A percentile compares a stretch with the other conserved stretches of the same genome.
These are phyloP conservation scores for Coemansia sp. DNA, from an alignment of 192 early-diverging fungal species.

Conservation along the genomic window DNA sequence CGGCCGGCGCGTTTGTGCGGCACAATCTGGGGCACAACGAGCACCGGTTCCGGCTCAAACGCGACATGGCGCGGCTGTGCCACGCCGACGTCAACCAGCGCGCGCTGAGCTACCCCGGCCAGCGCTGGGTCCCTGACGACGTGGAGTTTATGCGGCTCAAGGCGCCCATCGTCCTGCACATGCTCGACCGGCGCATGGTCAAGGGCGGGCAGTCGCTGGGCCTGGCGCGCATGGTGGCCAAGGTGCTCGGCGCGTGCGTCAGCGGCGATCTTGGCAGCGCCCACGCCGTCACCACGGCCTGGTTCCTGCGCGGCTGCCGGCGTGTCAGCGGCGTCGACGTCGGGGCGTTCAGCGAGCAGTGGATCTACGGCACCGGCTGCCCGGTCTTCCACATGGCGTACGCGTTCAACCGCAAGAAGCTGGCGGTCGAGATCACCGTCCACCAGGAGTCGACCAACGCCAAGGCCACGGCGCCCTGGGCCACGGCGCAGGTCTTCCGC, in stretches of 20 bases:
- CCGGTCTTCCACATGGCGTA: conserved; percentile 85
- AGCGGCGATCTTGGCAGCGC: conserved; percentile 64
- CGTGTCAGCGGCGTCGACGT: conserved; percentile 86
- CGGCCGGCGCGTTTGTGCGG: conserved; percentile 74
- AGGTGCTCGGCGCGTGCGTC: conserved; percentile 77
- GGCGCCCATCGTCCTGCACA: conserved; percentile 85
- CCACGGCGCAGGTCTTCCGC: conserved; percentile 47
- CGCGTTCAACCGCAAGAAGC: conserved; percentile 94
- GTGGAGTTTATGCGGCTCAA: conserved; percentile 84
- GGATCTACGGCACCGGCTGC: conserved; percentile 91
- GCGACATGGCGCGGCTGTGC: conserved; percentile 85
- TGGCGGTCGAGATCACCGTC: conserved; percentile 91
- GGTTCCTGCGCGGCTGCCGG: conserved; percentile 80
- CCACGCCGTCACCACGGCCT: conserved; percentile 64
- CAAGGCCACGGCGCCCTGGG: conserved; percentile 53
- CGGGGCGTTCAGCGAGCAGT: conserved; percentile 87
- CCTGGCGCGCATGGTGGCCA: conserved; percentile 77
- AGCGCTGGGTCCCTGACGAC: conserved; percentile 54
- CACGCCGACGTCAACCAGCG: conserved; percentile 85
- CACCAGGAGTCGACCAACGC: conserved; percentile 71
- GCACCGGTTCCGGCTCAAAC: conserved; percentile 74
- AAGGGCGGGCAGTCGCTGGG: conserved; percentile 70
- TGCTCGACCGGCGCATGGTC: conserved; percentile 86
- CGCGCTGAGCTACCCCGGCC: conserved; percentile 73
- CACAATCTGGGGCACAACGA: conserved; percentile 90